Evolutionary conservation across 2,329 filamentous ascomycete genomes (phyloP).

Genomic region (Colletotrichum godetiae): DNA sequence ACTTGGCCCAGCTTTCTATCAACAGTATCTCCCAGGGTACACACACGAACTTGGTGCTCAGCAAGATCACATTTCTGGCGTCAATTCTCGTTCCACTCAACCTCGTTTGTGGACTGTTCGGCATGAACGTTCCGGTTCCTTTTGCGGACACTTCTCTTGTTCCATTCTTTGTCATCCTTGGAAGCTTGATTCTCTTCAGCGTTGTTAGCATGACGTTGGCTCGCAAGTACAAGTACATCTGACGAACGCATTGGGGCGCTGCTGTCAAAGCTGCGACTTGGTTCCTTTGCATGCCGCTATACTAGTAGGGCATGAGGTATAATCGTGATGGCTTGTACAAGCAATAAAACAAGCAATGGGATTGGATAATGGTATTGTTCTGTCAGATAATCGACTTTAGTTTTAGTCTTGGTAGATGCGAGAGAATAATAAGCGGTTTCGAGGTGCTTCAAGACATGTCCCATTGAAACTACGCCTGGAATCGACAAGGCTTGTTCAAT

Average conservation of each 20-base stretch:
- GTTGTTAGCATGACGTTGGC: conserved; percentile 58
- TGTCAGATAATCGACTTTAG: neutral
- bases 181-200: conserved; percentile 65
- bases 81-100: conserved; percentile 98
- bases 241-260: neutral
- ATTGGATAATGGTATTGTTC: neutral
- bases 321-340: neutral
- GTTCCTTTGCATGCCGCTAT: neutral
- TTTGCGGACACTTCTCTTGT: conserved; percentile 67
- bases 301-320: neutral
- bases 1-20: conserved; percentile 92
- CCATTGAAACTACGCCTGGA: too few species aligned
- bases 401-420: neutral
- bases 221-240: conserved; percentile 59
- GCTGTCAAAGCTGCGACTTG: neutral
- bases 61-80: conserved; percentile 94
- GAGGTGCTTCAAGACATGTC: too few species aligned
- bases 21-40: conserved; percentile 92
- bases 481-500: neutral
- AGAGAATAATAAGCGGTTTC: neutral
- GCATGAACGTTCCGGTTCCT: conserved; percentile 87
- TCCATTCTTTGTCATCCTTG: conserved; percentile 64
- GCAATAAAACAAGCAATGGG: neutral
- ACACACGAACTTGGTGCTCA: conserved; percentile 86
- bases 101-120: conserved; percentile 86